These are phyloP conservation scores for Fraxinus pennsylvanica DNA, from an alignment of 257 asterid species.

Conservation along the genomic window DNA sequence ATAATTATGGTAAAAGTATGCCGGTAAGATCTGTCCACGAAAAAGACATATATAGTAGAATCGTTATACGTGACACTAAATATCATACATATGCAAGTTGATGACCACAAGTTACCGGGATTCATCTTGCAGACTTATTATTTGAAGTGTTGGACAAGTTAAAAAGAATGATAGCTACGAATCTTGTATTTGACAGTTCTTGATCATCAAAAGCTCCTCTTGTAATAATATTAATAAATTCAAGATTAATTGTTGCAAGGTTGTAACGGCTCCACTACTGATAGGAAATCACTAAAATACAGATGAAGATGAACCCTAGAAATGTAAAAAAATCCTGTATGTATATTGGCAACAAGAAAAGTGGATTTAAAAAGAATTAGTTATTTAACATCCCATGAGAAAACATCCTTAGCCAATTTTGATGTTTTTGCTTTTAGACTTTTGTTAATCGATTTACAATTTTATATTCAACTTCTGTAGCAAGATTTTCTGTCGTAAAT, in stretches of 20 bases:
- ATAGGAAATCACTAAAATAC: conserved; percentile 27
- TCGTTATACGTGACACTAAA: conserved; percentile 10
- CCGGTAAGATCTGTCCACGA: background rate
- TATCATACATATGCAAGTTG: conserved; percentile 27
- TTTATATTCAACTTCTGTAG: background rate
- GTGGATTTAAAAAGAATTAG: conserved; percentile 35
- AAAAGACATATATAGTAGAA: background rate
- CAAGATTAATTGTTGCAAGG: conserved; percentile 33
- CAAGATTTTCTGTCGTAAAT: background rate
- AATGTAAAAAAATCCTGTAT: conserved; percentile 19
- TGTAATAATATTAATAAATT: conserved; percentile 12
- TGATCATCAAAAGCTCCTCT: conserved; percentile 21
- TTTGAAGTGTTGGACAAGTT: conserved; percentile 49
- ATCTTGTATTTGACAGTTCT: conserved; percentile 33
- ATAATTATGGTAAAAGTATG: background rate
- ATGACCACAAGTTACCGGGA: conserved; percentile 21
- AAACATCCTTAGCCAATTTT: conserved; percentile 4
- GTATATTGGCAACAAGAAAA: conserved; percentile 35
- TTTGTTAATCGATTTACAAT: conserved; percentile 11
- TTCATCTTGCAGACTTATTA: conserved; percentile 8
- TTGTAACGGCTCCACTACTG: conserved; percentile 42
- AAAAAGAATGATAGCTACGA: conserved; percentile 40
- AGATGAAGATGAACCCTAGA: conserved; percentile 19
- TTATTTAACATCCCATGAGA: conserved; percentile 26
- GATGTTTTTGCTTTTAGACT: conserved; percentile 11